phyloP scores from a whole-genome alignment of 2,329 filamentous ascomycete genomes.

The Microcera coccophila region DNA sequence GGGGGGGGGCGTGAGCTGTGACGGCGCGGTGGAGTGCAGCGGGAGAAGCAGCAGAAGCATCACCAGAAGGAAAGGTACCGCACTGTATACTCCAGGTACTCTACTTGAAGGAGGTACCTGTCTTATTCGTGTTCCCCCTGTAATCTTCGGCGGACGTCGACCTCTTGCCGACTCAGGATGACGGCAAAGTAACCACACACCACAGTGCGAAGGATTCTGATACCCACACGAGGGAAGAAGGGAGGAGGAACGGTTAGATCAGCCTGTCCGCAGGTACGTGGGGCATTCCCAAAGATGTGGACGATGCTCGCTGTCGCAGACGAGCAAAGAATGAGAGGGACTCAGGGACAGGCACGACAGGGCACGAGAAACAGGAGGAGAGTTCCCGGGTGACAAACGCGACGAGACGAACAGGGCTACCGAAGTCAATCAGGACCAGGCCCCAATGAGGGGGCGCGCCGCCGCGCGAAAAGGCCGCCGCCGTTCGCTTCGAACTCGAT shows the following conservation, averaged over 20 bases:
- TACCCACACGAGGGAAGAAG: constrained; percentile 7
- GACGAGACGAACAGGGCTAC: constrained; percentile 13
- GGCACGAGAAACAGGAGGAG: constrained; percentile 8
- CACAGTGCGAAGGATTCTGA: constrained; percentile 5
- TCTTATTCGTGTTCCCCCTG: not conserved
- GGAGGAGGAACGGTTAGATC: constrained; percentile 8
- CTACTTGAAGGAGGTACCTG: not conserved
- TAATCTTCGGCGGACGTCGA: not conserved
- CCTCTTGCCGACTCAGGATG: not conserved
- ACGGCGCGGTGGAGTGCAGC: constrained; percentile 11
- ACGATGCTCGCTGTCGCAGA: constrained; percentile 9
- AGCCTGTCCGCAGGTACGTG: constrained; percentile 6
- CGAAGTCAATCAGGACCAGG: constrained; percentile 7
- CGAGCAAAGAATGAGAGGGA: constrained; percentile 14
- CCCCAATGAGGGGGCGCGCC: constrained; percentile 7
- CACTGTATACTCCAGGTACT: not conserved
- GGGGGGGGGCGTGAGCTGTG: constrained; percentile 9
- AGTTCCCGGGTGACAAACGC: not conserved
- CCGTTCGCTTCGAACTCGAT: not conserved
- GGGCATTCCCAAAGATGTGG: constrained; percentile 16
- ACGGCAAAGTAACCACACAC: not conserved
- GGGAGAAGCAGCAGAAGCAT: constrained; percentile 5
- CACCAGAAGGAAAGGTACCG: constrained; percentile 3
- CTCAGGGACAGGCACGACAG: constrained; percentile 2
- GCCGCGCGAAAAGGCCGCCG: not conserved